Conservation (phyloP, 371 early-diverging fungal species). For the Rhizopus delemar region DNA sequence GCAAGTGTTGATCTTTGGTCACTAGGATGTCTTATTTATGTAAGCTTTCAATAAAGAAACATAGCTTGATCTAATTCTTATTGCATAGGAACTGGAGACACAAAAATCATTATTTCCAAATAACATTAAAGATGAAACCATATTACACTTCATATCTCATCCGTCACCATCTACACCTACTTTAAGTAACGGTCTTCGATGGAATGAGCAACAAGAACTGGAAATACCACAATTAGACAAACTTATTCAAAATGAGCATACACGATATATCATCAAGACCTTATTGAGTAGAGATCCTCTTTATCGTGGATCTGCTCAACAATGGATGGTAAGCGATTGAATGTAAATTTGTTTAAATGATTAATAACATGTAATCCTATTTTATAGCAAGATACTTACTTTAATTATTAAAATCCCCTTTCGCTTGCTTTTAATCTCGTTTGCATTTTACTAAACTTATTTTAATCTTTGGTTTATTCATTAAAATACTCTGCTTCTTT, state of each 20-base stretch:
- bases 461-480: too few relatives aligned
- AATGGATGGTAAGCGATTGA: slow-evolving; percentile 34
- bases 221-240: slow-evolving; percentile 48
- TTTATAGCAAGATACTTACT: slow-evolving; percentile 20
- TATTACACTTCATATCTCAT: slow-evolving; percentile 51
- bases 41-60: too few relatives aligned
- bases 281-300: slow-evolving; percentile 45
- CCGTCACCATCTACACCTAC: slow-evolving; percentile 51
- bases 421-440: background rate
- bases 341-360: background rate
- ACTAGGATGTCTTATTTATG: slow-evolving; percentile 41
- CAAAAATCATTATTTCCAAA: slow-evolving; percentile 43
- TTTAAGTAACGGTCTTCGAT: slow-evolving; percentile 49
- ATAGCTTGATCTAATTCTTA: too few relatives aligned
- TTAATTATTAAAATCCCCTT: background rate
- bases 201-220: slow-evolving; percentile 50
- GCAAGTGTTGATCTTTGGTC: slow-evolving; percentile 54
- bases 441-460: too few relatives aligned
- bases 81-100: slow-evolving; percentile 44
- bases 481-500: too few relatives aligned
- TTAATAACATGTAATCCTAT: background rate
- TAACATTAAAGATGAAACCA: slow-evolving; percentile 51
- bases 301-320: slow-evolving; percentile 41
- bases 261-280: slow-evolving; percentile 38
- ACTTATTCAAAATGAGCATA: slow-evolving; percentile 34